These are phyloP conservation scores for Mycena floridula DNA, from an alignment of 768 basidiomycete species.

Conservation along the genomic window DNA sequence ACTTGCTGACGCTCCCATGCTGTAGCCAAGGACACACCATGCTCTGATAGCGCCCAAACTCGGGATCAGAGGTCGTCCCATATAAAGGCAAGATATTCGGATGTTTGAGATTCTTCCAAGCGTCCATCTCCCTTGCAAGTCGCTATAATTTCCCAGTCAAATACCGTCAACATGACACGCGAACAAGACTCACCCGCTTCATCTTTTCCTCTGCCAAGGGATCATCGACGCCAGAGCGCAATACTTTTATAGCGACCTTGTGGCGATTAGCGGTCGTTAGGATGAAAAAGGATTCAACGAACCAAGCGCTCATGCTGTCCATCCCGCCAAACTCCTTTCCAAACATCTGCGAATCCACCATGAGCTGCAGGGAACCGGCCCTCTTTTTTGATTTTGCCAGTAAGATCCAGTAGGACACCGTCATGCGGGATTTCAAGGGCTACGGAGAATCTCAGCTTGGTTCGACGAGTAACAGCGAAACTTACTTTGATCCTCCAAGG, in stretches of 20 bases:
- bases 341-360: constrained; percentile 41
- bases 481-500: constrained; percentile 1
- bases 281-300: too few relatives aligned
- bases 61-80: constrained; percentile 28
- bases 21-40: constrained; percentile 39
- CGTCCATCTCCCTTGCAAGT: constrained; percentile 27
- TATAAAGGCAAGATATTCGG: constrained; percentile 30
- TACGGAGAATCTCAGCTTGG: background rate
- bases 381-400: constrained; percentile 12
- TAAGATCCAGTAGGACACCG: constrained; percentile 5
- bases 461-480: constrained; percentile 1
- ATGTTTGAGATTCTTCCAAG: constrained; percentile 33
- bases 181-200: constrained; percentile 17
- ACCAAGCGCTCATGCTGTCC: too few relatives aligned
- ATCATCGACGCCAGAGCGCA: constrained; percentile 27
- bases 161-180: too few relatives aligned
- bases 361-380: constrained; percentile 23
- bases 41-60: constrained; percentile 30
- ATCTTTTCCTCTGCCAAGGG: constrained; percentile 24
- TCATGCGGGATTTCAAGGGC: constrained; percentile 3
- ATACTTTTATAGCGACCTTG: constrained; percentile 32
- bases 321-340: constrained; percentile 29
- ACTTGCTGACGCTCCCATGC: constrained; percentile 29
- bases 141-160: constrained; percentile 16
- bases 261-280: background rate